phyloP scores from a whole-genome alignment of 2,329 filamentous ascomycete species.

The Fusarium sp. region DNA sequence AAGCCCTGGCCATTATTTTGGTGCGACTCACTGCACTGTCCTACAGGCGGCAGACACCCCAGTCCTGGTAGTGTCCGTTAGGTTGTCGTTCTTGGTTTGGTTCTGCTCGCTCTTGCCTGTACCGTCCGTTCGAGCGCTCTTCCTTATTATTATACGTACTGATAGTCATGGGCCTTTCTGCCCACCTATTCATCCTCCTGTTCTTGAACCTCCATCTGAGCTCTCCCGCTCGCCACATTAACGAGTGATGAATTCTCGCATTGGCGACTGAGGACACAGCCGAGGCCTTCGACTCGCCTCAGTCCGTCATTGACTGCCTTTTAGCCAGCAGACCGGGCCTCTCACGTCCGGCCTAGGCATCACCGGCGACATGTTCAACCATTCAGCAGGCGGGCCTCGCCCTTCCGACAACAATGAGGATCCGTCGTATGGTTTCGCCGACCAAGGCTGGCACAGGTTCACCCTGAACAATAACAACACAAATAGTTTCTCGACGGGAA shows the following conservation, averaged over 20 bases:
- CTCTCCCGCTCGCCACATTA: conserved; percentile 45
- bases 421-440: conserved; percentile 44
- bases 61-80: conserved; percentile 24
- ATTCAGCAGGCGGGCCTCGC: conserved; percentile 46
- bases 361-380: conserved; percentile 52
- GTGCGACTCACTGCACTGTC: conserved; percentile 28
- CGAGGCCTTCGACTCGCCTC: conserved; percentile 52
- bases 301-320: conserved; percentile 49
- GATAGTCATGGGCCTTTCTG: conserved; percentile 51
- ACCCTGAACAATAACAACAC: conserved; percentile 37
- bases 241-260: conserved; percentile 51
- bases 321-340: conserved; percentile 47
- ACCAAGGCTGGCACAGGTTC: conserved; percentile 48
- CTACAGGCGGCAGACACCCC: conserved; percentile 29
- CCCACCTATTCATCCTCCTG: conserved; percentile 45
- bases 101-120: conserved; percentile 33
- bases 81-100: conserved; percentile 8
- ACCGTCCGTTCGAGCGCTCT: conserved; percentile 11
- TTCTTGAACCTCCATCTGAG: conserved; percentile 47
- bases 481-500: conserved; percentile 34
- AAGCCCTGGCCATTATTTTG: conserved; percentile 40
- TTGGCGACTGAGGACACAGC: conserved; percentile 48
- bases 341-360: conserved; percentile 45
- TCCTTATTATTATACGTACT: conserved; percentile 42
- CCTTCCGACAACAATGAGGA: conserved; percentile 44